A percentile compares a stretch with the other conserved stretches of the same genome.
phyloP scores from a whole-genome alignment of 805 yeast species.

The Danielia oregonensis region DNA sequence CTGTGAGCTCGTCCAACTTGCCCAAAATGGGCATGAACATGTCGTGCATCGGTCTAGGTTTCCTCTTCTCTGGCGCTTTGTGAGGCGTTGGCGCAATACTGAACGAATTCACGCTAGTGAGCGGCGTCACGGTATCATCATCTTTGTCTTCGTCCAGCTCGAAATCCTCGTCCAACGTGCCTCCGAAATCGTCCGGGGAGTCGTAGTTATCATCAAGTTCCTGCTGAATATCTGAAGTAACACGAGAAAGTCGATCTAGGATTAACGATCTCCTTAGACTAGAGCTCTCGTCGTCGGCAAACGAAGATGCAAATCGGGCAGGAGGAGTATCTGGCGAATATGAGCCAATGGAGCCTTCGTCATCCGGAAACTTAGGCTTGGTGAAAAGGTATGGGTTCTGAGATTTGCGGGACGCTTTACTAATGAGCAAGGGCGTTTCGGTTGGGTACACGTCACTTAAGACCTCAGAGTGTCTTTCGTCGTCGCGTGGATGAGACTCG shows the following conservation, averaged over 20 bases:
- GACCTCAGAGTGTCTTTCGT: slow-evolving; percentile 38
- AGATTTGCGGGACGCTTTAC: slow-evolving; percentile 16
- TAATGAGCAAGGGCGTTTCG: slow-evolving; percentile 32
- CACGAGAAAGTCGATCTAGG: slow-evolving; percentile 35
- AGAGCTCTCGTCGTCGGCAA: slow-evolving; percentile 3
- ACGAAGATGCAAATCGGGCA: not conserved
- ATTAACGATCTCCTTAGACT: slow-evolving; percentile 33
- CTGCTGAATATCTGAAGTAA: slow-evolving; percentile 36
- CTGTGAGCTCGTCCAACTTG: slow-evolving; percentile 43
- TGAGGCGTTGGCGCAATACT: slow-evolving; percentile 7
- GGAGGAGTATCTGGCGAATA: slow-evolving; percentile 38
- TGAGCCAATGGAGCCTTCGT: slow-evolving; percentile 32
- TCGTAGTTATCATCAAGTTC: slow-evolving; percentile 16
- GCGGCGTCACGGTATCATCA: slow-evolving; percentile 28
- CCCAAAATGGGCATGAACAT: slow-evolving; percentile 57
- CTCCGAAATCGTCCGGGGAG: slow-evolving; percentile 14
- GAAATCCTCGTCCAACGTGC: not conserved
- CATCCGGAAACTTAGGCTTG: slow-evolving; percentile 1
- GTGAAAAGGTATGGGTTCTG: not conserved
- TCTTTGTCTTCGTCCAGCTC: slow-evolving; percentile 5
- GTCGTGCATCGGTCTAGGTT: slow-evolving; percentile 41
- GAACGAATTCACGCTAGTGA: slow-evolving; percentile 34
- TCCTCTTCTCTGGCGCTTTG: slow-evolving; percentile 18
- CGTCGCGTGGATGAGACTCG: slow-evolving; percentile 8
- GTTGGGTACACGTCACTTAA: slow-evolving; percentile 38